Conservation (phyloP, 148 eudicot genomes). For the Rhododendron molle region DNA sequence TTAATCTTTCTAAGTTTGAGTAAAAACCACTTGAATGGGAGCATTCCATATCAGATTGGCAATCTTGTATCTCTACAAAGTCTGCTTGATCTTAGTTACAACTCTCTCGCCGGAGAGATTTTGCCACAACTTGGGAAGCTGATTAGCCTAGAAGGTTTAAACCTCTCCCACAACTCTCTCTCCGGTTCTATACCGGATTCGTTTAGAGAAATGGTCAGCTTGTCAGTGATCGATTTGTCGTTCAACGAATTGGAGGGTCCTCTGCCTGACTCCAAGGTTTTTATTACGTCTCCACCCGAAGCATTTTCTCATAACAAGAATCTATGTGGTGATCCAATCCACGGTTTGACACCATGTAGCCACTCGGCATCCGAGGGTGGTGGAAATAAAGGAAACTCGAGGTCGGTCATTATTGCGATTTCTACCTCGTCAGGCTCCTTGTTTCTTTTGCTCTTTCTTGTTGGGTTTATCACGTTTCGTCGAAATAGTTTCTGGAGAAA, state of each 20-base stretch:
- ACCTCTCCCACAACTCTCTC: conserved; percentile 28
- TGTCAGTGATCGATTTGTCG: conserved; percentile 20
- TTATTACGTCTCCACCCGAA: conserved; percentile 2
- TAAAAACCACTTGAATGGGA: conserved; percentile 14
- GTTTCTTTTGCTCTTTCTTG: too few relatives aligned
- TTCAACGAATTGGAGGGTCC: conserved; percentile 29
- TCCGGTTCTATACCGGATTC: conserved; percentile 26
- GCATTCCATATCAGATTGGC: conserved; percentile 20
- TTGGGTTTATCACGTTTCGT: too few relatives aligned
- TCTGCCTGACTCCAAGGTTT: conserved; percentile 18
- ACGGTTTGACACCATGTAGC: conserved; percentile 19
- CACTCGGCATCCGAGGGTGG: background rate
- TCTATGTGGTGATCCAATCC: conserved; percentile 12
- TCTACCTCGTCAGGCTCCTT: too few relatives aligned
- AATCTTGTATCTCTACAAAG: conserved; percentile 12
- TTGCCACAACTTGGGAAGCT: conserved; percentile 14
- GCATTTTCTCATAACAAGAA: conserved; percentile 15
- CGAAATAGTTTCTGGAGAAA: too few relatives aligned
- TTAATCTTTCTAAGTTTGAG: conserved; percentile 22
- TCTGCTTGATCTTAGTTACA: conserved; percentile 27
- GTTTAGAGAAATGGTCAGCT: conserved; percentile 15
- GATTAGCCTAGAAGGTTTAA: conserved; percentile 14
- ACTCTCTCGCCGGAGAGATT: conserved; percentile 16
- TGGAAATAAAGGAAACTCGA: too few relatives aligned
- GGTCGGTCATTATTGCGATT: too few relatives aligned